Percentiles rank a stretch among this genome's conserved stretches.
These are phyloP conservation scores for Leccinum ochraceum DNA, from an alignment of 768 basidiomycete genomes.

Conservation along the genomic window DNA sequence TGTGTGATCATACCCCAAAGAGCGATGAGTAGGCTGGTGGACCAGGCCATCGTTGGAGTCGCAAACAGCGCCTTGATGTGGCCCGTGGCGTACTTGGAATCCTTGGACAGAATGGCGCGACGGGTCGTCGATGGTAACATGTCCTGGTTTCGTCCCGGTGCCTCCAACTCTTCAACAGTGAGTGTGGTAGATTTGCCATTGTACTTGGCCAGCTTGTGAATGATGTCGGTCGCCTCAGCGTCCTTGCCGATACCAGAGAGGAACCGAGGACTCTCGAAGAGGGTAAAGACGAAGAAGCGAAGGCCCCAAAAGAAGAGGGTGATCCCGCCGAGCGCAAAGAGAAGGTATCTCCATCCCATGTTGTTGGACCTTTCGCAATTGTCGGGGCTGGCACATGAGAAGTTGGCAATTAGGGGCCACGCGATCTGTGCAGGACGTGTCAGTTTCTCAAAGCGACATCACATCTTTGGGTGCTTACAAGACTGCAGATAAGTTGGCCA, in stretches of 20 bases:
- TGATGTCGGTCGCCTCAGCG: slow-evolving; percentile 47
- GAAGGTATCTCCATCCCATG: slow-evolving; percentile 67
- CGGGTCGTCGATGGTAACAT: too few relatives aligned
- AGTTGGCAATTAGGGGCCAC: slow-evolving; percentile 61
- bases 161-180: slow-evolving; percentile 45
- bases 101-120: slow-evolving; percentile 41
- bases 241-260: slow-evolving; percentile 56
- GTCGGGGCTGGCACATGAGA: slow-evolving; percentile 16
- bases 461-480: slow-evolving; percentile 35
- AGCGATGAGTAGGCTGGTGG: slow-evolving; percentile 57
- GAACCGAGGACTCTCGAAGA: slow-evolving; percentile 60
- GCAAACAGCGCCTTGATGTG: slow-evolving; percentile 66
- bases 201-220: slow-evolving; percentile 51
- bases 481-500: slow-evolving; percentile 51
- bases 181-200: slow-evolving; percentile 47
- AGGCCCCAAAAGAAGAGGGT: slow-evolving; percentile 53
- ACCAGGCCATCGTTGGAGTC: slow-evolving; percentile 62
- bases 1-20: slow-evolving; percentile 41
- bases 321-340: slow-evolving; percentile 53
- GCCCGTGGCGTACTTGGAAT: slow-evolving; percentile 38
- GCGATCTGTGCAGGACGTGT: slow-evolving; percentile 40
- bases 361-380: slow-evolving; percentile 47
- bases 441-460: too few relatives aligned
- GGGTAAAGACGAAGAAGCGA: slow-evolving; percentile 53
- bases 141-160: slow-evolving; percentile 28